Evolutionary conservation across 75 land plant species (phyloP).

Genomic region (Adiantum capillusveneris): DNA sequence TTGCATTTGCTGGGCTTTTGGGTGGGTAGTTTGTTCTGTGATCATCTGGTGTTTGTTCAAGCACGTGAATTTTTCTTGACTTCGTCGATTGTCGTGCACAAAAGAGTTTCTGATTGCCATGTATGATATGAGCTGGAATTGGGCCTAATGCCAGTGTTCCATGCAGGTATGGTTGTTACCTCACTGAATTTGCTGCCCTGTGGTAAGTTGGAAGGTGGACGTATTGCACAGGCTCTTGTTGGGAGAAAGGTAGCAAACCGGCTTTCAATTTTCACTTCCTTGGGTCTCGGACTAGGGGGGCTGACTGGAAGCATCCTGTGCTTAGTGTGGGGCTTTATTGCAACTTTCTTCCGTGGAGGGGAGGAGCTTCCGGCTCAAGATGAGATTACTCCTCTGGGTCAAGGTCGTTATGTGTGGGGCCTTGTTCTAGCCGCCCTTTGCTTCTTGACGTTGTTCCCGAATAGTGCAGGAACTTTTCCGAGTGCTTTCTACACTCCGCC

Average conservation of each 20-base stretch:
- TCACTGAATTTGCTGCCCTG: conserved; percentile 87
- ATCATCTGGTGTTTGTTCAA: too few species aligned
- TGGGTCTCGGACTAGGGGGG: conserved; percentile 77
- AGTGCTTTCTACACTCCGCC: conserved; percentile 72
- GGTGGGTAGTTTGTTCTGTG: conserved; percentile 32
- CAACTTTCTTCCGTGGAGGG: conserved; percentile 94
- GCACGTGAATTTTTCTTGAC: too few species aligned
- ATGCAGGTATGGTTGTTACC: conserved; percentile 90
- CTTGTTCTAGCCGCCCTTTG: conserved; percentile 60
- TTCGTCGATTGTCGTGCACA: too few species aligned
- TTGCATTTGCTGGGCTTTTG: conserved; percentile 95
- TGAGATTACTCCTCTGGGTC: conserved; percentile 83
- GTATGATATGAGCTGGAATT: too few species aligned
- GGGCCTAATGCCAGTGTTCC: too few species aligned
- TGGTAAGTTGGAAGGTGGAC: conserved; percentile 91
- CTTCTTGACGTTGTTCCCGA: conserved; percentile 88
- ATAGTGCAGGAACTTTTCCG: conserved; percentile 91
- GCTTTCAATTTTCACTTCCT: conserved; percentile 70
- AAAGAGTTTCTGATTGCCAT: too few species aligned
- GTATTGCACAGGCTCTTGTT: conserved; percentile 89
- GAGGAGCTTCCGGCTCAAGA: conserved; percentile 96
- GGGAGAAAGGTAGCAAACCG: conserved; percentile 65
- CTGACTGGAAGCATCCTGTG: conserved; percentile 84
- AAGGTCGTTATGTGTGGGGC: conserved; percentile 69
- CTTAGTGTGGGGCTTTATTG: conserved; percentile 81